These are phyloP conservation scores for Thraustotheca clavata DNA, from an alignment of 352 stramenopile genomes.

Conservation along the genomic window DNA sequence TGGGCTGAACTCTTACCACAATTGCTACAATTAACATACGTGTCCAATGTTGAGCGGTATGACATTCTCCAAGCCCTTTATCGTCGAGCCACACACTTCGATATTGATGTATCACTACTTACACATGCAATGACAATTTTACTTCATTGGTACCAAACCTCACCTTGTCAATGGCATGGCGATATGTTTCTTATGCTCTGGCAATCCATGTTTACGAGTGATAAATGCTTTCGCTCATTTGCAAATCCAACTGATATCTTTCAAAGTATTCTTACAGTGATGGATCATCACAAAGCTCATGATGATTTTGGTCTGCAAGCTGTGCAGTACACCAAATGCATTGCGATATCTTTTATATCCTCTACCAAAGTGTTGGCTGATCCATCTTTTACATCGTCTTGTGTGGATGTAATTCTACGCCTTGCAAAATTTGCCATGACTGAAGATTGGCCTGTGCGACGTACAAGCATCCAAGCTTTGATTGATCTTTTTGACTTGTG, in stretches of 20 bases:
- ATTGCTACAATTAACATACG: constrained; percentile 35
- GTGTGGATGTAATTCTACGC: neutral
- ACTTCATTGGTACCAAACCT: constrained; percentile 45
- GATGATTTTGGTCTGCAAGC: neutral
- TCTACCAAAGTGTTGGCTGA: neutral
- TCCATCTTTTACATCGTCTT: neutral
- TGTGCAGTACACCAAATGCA: constrained; percentile 14
- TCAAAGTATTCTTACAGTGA: constrained; percentile 33
- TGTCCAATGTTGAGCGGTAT: constrained; percentile 40
- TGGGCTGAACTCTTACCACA: constrained; percentile 41
- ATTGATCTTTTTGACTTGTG: neutral
- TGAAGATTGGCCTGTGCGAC: constrained; percentile 7
- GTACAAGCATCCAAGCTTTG: neutral
- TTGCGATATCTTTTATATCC: constrained; percentile 5
- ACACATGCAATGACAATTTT: constrained; percentile 37
- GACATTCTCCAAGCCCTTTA: constrained; percentile 56
- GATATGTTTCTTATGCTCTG: constrained; percentile 47
- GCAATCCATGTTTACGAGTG: constrained; percentile 34
- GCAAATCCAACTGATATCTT: constrained; percentile 29
- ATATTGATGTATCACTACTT: constrained; percentile 42
- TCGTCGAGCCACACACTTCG: constrained; percentile 31
- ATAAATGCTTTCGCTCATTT: constrained; percentile 26
- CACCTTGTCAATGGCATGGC: constrained; percentile 63
- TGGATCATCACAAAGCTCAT: constrained; percentile 32
- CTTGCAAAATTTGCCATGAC: constrained; percentile 5